Evolutionary conservation across 2,329 filamentous ascomycete genomes (phyloP).

Genomic region (Xylaria sp.): DNA sequence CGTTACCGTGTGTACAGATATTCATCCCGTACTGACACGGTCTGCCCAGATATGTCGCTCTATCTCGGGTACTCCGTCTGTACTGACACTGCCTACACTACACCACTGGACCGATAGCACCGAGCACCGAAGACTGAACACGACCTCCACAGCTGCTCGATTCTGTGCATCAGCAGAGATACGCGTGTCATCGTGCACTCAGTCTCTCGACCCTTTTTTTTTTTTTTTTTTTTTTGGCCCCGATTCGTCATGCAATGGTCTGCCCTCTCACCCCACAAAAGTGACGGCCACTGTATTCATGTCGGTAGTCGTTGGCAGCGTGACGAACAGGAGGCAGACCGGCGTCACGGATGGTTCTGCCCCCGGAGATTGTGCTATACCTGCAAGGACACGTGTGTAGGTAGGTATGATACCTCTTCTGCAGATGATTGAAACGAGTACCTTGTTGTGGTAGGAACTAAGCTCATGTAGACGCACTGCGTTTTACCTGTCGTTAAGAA

Average conservation of each 20-base stretch:
- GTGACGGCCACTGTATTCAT: slow-evolving; percentile 16
- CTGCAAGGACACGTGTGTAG: neutral
- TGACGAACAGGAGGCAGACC: slow-evolving; percentile 9
- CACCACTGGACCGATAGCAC: too few species aligned
- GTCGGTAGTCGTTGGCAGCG: slow-evolving; percentile 21
- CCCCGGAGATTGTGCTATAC: neutral
- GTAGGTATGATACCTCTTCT: too few species aligned
- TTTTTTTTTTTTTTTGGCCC: slow-evolving; percentile 1
- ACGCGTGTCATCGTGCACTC: slow-evolving; percentile 26
- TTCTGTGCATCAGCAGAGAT: slow-evolving; percentile 18
- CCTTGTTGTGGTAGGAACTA: neutral
- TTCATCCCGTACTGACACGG: slow-evolving; percentile 6
- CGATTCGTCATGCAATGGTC: slow-evolving; percentile 20
- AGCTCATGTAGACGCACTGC: neutral
- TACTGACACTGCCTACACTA: too few species aligned
- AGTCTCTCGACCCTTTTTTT: slow-evolving; percentile 10
- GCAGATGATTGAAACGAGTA: neutral
- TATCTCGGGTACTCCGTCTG: neutral
- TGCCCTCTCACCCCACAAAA: slow-evolving; percentile 17
- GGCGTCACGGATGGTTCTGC: neutral
- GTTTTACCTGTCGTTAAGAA: neutral
- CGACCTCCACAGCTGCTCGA: neutral
- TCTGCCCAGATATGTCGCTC: neutral
- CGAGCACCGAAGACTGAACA: neutral
- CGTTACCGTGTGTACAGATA: slow-evolving; percentile 13